Evolutionary conservation across 352 stramenopile species (phyloP), one percentile per base, ranked within the genome.

Genomic region (Phytophthora cajani): DNA sequence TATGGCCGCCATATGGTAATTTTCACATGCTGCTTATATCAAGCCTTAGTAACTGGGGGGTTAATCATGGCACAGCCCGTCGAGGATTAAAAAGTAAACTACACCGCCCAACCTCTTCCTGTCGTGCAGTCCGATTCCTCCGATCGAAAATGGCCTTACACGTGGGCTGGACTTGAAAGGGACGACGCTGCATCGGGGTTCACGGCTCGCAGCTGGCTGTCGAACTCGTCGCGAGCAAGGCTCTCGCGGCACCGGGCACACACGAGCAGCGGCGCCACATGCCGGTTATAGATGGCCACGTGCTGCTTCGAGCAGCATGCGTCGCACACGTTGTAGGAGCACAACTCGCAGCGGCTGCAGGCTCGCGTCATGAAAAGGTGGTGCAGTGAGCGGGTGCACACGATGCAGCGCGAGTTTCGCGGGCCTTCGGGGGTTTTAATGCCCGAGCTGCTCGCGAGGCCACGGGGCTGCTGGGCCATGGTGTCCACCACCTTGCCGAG

Each of bases 361-460:
- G 52, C 70, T 47, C 67, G 58, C 23, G 65, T 30, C 59, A 77
- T 61, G 50, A 74, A 69, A 27, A 77, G 32, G n/a, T 65, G 42
- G 44, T 42, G 53, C 21, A 77, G 19, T 1, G 32, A 57, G 9
- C 60, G 58, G 2, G 75, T 79, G 57, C 72, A 79, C 30, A 77
- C 72, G 27, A 74, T 77, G 64, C 75, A 81, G 64, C 72, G 75
- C 42, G 71, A 79, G 64, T 79, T 82, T 14, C 60, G 38, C n/a
- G 67, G 49, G 10, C 53, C 58, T 9, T 42, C 16, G 2, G 12
- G 32, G 46, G 16, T 52, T 27, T 30, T 27, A 3, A 21, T 21
- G 42, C 42, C 21, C 14, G 40, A 52, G 49, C 56, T 60, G 19
- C 30, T 64, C 21, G 32, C 62, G 1, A 73, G 11, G 16, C 49